A percentile compares a stretch with the other conserved stretches of the same genome.
These are phyloP conservation scores for Kodamaea jinghongensis DNA, from an alignment of 805 yeast species.

Conservation along the genomic window DNA sequence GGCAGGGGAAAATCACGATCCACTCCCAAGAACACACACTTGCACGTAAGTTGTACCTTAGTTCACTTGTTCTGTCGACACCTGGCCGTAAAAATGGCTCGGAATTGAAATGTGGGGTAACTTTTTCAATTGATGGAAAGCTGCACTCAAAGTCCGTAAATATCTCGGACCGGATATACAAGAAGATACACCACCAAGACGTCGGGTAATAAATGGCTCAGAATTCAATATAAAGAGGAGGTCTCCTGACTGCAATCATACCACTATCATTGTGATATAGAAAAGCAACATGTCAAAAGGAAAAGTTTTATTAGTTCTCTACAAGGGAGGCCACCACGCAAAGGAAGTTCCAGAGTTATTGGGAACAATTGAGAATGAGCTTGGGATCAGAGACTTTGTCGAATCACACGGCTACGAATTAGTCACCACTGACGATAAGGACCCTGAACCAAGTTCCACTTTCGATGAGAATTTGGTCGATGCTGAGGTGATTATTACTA, in stretches of 20 bases:
- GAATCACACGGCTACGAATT: conserved; percentile 65
- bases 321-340: conserved; percentile 59
- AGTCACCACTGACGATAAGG: conserved; percentile 66
- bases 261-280: background rate
- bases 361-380: conserved; percentile 73
- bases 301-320: conserved; percentile 54
- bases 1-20: too few relatives aligned
- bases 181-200: too few relatives aligned
- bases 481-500: conserved; percentile 74
- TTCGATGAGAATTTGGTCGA: conserved; percentile 66
- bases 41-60: too few relatives aligned
- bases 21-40: too few relatives aligned
- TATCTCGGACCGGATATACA: too few relatives aligned
- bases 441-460: conserved; percentile 50
- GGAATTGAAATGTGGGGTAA: too few relatives aligned
- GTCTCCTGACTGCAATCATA: background rate
- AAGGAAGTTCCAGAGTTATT: conserved; percentile 55
- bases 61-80: too few relatives aligned
- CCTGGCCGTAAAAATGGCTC: too few relatives aligned
- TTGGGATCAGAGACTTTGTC: conserved; percentile 65
- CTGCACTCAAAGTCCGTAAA: too few relatives aligned
- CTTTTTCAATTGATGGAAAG: too few relatives aligned
- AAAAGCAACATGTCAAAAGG: conserved; percentile 12
- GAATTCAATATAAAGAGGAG: too few relatives aligned
- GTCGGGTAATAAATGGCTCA: too few relatives aligned